Conservation (phyloP, 2,329 filamentous ascomycete species). For the Sphaerostilbella broomeana region DNA sequence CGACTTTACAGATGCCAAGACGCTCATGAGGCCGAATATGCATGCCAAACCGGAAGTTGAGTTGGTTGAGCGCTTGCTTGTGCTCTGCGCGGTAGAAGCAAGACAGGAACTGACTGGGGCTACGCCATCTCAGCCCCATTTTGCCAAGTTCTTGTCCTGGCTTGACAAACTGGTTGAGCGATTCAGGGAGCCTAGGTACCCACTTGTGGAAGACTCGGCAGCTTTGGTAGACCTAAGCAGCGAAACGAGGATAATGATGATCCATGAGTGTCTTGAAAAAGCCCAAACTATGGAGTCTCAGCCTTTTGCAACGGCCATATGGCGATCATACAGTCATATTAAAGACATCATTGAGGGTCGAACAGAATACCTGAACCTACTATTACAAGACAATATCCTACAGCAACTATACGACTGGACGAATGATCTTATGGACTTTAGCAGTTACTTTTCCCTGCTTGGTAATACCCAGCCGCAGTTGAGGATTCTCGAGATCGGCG, state of each 20-base stretch:
- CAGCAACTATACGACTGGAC: not conserved
- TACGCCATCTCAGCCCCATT: not conserved
- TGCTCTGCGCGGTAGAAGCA: slow-evolving; percentile 1
- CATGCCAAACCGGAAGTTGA: not conserved
- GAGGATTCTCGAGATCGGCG: slow-evolving; percentile 34
- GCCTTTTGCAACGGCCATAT: not conserved
- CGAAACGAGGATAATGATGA: no score
- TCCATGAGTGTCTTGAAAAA: not conserved
- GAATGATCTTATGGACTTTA: slow-evolving; percentile 4
- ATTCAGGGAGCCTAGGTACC: no score
- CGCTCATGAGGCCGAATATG: not conserved
- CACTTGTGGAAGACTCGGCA: no score
- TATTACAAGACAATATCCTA: not conserved
- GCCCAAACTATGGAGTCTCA: not conserved
- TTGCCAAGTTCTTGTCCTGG: not conserved
- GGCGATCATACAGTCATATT: not conserved
- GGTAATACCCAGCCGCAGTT: slow-evolving; percentile 21
- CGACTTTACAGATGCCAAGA: not conserved
- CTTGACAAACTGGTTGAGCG: no score
- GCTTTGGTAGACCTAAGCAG: no score
- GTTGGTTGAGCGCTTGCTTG: not conserved
- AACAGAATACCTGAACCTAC: not conserved
- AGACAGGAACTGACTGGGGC: not conserved
- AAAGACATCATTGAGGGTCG: not conserved
- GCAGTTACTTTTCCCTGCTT: slow-evolving; percentile 18